phyloP scores from a whole-genome alignment of 139 green algal genomes.

The Chlorella sp. region DNA sequence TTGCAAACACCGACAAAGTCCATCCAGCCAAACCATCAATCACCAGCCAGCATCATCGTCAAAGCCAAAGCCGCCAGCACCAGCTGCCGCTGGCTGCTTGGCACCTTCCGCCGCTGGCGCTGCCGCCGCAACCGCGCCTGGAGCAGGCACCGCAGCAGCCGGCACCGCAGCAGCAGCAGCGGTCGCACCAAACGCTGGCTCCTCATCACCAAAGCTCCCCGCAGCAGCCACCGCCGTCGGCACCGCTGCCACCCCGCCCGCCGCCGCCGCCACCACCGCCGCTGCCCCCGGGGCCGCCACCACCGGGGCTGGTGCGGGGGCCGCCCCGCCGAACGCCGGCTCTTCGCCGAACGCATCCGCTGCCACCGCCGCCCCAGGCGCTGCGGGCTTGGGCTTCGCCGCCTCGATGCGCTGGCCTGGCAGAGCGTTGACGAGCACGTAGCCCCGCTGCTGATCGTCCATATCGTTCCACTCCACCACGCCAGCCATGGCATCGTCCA shows the following conservation, averaged over 20 bases:
- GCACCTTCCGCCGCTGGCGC: not conserved
- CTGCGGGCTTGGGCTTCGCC: not conserved
- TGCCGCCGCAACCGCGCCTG: not conserved
- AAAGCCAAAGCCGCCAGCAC: too few species aligned
- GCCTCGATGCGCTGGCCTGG: slow-evolving; percentile 7
- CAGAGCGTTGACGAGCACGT: slow-evolving; percentile 36
- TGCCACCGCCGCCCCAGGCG: not conserved
- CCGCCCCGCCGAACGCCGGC: slow-evolving; percentile 1
- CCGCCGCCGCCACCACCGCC: not conserved
- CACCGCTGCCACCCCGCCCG: not conserved
- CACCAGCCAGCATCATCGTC: too few species aligned
- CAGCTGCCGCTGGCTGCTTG: too few species aligned
- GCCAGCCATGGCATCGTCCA: slow-evolving; percentile 36
- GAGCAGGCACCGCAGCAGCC: not conserved
- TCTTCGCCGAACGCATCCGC: slow-evolving; percentile 3
- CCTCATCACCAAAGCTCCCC: too few species aligned
- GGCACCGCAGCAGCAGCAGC: not conserved
- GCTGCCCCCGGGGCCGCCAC: not conserved
- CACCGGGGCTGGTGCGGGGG: not conserved
- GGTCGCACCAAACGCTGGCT: too few species aligned
- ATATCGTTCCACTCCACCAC: slow-evolving; percentile 32
- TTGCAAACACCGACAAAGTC: too few species aligned
- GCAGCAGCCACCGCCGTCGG: not conserved
- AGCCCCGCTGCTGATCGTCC: slow-evolving; percentile 15
- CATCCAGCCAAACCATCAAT: too few species aligned